These are phyloP conservation scores for Aspergillus pseudoviridinutans DNA, from an alignment of 2,329 filamentous ascomycete genomes.

Conservation along the genomic window DNA sequence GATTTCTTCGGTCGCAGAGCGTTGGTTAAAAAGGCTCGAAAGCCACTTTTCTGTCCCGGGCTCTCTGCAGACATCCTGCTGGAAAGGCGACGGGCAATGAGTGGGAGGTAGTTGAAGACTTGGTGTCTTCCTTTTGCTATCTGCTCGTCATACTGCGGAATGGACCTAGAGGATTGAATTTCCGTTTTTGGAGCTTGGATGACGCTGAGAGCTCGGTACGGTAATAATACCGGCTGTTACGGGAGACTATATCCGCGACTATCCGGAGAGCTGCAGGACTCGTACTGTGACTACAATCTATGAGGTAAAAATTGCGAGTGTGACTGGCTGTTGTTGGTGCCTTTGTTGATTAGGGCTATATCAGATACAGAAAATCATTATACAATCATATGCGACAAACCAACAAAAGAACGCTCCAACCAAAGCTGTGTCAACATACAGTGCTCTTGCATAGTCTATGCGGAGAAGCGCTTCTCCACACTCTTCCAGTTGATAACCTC, in stretches of 20 bases:
- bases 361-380: constrained; percentile 4
- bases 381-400: constrained; percentile 1
- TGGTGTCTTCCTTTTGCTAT: background rate
- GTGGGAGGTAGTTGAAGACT: background rate
- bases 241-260: background rate
- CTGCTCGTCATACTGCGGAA: background rate
- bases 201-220: background rate
- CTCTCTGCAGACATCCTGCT: constrained; percentile 28
- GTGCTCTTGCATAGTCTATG: constrained; percentile 33
- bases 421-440: constrained; percentile 11
- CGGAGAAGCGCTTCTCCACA: constrained; percentile 68
- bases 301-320: background rate
- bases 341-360: constrained; percentile 6
- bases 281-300: background rate
- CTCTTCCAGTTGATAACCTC: constrained; percentile 95
- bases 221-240: background rate
- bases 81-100: background rate
- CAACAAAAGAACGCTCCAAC: constrained; percentile 8
- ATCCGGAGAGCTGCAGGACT: constrained; percentile 2
- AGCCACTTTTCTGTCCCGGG: constrained; percentile 26
- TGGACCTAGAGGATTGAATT: background rate
- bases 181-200: background rate
- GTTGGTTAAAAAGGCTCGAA: constrained; percentile 26
- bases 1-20: constrained; percentile 34
- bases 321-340: background rate